Conservation (phyloP, 495 filamentous ascomycete genomes). For the Astrothelium macrocarpum region DNA sequence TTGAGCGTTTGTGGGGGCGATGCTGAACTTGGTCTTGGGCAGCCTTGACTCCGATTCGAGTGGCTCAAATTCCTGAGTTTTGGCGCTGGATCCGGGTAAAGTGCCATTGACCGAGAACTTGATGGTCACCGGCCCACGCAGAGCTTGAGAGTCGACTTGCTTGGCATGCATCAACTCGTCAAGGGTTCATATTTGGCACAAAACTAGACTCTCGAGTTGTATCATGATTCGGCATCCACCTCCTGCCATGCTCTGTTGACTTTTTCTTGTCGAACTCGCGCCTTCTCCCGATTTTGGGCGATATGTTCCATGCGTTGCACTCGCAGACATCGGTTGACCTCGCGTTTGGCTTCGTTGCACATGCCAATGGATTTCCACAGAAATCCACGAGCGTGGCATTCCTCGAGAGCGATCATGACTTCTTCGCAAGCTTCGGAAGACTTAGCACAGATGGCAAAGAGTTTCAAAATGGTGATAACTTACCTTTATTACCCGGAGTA, state of each 20-base stretch:
- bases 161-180: background rate
- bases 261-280: slow-evolving; percentile 54
- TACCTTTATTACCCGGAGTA: slow-evolving; percentile 81
- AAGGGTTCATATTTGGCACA: no score
- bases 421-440: slow-evolving; percentile 71
- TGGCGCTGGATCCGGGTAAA: no score
- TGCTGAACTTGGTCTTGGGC: no score
- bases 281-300: slow-evolving; percentile 61
- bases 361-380: slow-evolving; percentile 76
- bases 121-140: no score
- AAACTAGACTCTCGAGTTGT: no score
- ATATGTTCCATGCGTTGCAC: slow-evolving; percentile 69
- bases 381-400: slow-evolving; percentile 91
- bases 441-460: slow-evolving; percentile 9
- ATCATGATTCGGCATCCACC: slow-evolving; percentile 63
- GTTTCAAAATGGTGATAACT: no score
- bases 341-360: slow-evolving; percentile 76
- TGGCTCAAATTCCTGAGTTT: no score
- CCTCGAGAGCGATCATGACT: slow-evolving; percentile 83
- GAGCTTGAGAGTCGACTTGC: background rate
- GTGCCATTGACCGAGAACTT: no score
- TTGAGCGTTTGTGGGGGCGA: no score
- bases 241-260: slow-evolving; percentile 72
- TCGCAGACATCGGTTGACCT: slow-evolving; percentile 74
- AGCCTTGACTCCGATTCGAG: no score